Evolutionary conservation across 2,329 filamentous ascomycete species (phyloP).

Genomic region (Ilyonectria destructans): DNA sequence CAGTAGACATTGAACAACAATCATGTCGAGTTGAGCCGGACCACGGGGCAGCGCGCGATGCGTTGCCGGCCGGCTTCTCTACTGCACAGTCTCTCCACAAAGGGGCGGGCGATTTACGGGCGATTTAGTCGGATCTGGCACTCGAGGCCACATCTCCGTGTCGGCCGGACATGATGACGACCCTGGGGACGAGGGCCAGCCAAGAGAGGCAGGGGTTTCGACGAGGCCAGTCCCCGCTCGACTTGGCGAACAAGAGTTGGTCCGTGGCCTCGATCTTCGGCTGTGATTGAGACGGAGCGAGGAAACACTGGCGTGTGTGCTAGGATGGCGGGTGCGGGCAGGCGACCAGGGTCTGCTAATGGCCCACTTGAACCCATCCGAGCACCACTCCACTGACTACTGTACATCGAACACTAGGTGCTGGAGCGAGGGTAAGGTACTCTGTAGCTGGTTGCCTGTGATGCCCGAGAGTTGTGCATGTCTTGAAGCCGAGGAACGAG

Average conservation of each 20-base stretch:
- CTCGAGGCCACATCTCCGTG: conserved; percentile 22
- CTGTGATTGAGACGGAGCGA: conserved; percentile 46
- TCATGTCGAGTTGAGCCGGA: conserved; percentile 33
- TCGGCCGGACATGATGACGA: conserved; percentile 27
- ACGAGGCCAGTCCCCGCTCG: conserved; percentile 19
- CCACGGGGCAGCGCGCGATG: conserved; percentile 37
- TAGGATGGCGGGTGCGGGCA: conserved; percentile 47
- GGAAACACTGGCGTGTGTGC: conserved; percentile 43
- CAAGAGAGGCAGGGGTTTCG: conserved; percentile 18
- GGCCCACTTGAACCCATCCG: conserved; percentile 31
- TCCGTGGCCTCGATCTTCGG: conserved; percentile 47
- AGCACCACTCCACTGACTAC: conserved; percentile 42
- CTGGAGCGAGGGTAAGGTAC: not conserved
- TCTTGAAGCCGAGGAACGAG: not conserved
- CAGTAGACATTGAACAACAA: conserved; percentile 35
- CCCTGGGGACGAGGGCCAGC: conserved; percentile 6
- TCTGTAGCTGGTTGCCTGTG: conserved; percentile 21
- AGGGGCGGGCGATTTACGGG: conserved; percentile 3
- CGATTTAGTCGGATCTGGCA: conserved; percentile 1
- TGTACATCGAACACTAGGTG: conserved; percentile 37
- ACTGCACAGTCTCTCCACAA: conserved; percentile 14
- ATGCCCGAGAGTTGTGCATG: conserved; percentile 3
- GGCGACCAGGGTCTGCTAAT: conserved; percentile 20
- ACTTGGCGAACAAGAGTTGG: conserved; percentile 49
- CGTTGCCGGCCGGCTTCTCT: conserved; percentile 24